Evolutionary conservation across 108 stramenopile species (phyloP), one percentile per base, ranked within the genome.

Genomic region (Craspedostauros australis): DNA sequence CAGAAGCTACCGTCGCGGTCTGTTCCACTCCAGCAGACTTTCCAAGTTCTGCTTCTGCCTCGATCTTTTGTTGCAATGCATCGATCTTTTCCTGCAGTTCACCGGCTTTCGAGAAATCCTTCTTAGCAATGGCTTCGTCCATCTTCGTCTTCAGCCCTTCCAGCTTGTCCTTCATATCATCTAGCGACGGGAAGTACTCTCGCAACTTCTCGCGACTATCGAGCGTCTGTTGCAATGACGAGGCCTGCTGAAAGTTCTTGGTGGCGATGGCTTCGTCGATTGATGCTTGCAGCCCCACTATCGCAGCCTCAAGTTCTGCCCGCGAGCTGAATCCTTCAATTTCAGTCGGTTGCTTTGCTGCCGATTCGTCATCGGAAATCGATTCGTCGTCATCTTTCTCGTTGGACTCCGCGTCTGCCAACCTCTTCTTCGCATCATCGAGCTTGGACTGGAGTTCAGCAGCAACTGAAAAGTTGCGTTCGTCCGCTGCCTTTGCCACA

Each of bases 391-490:
- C 52, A 5, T 27, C 36, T 12, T 58, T 68, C 20, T 57, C 41
- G 9, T 46, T 51, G 21, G 24, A 19, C 18, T 39, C 50, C n/a
- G 46, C 34, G 22, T 65, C 61, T 15, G 67, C 69, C 7, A 83
- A 46, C 9, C 72, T 59, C 22, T 55, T 50, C 19, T 68, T 73
- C 12, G 89, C 89, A 1, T 40, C 64, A 25, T 82, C 83, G 11
- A 91, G 48, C 18, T 57, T 64, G 7, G 61, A 57, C 61, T 87
- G 85, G 26, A 49, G 57, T 9, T 67, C 54, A 7, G 89, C 89
- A 9, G 89, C 89, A 20, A 50, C 62, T 26, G 76, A 40, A 50
- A 91, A 91, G 50, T 91, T 77, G 15, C 85, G 75, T 25, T 72
- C 73, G 28, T 75, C 56, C 9, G 76, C 84, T 22, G 89, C 89